Percentiles rank a stretch among this genome's conserved stretches.
Conservation (phyloP, 179 eudicot genomes). For the Silene vulgaris region DNA sequence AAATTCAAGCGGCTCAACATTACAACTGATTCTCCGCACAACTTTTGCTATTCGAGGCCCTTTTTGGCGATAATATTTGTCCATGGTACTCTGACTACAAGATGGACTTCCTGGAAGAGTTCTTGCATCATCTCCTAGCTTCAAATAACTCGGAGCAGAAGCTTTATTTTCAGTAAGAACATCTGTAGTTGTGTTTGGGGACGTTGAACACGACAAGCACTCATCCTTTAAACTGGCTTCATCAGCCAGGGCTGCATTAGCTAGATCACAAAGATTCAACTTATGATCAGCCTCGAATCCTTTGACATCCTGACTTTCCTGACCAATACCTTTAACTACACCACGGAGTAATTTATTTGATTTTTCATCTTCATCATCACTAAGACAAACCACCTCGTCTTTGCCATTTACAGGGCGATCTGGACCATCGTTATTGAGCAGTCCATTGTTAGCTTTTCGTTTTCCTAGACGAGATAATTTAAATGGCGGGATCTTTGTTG, state of each 20-base stretch:
- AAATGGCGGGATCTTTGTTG: slow-evolving; percentile 26
- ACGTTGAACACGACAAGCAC: slow-evolving; percentile 32
- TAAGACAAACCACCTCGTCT: slow-evolving; percentile 57
- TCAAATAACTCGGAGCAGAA: slow-evolving; percentile 28
- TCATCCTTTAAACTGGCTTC: slow-evolving; percentile 30
- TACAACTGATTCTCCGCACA: slow-evolving; percentile 71
- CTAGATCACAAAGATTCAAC: slow-evolving; percentile 34
- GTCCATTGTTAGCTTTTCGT: slow-evolving; percentile 24
- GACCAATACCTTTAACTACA: slow-evolving; percentile 25
- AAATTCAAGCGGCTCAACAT: slow-evolving; percentile 63
- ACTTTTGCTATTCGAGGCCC: slow-evolving; percentile 97
- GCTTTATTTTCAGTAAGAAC: slow-evolving; percentile 28
- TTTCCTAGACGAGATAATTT: slow-evolving; percentile 30
- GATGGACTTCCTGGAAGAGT: slow-evolving; percentile 46
- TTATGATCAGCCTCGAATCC: slow-evolving; percentile 30
- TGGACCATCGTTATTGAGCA: slow-evolving; percentile 29
- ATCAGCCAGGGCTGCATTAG: slow-evolving; percentile 37
- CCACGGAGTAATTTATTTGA: slow-evolving; percentile 27
- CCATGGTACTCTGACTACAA: slow-evolving; percentile 56
- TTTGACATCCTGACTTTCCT: slow-evolving; percentile 21
- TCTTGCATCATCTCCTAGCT: slow-evolving; percentile 35
- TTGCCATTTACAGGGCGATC: slow-evolving; percentile 23
- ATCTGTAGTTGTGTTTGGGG: slow-evolving; percentile 29
- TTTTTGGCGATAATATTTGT: slow-evolving; percentile 62
- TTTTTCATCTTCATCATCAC: slow-evolving; percentile 74